These are phyloP conservation scores for Serendipita sp. DNA, from an alignment of 768 basidiomycete species.

Conservation along the genomic window DNA sequence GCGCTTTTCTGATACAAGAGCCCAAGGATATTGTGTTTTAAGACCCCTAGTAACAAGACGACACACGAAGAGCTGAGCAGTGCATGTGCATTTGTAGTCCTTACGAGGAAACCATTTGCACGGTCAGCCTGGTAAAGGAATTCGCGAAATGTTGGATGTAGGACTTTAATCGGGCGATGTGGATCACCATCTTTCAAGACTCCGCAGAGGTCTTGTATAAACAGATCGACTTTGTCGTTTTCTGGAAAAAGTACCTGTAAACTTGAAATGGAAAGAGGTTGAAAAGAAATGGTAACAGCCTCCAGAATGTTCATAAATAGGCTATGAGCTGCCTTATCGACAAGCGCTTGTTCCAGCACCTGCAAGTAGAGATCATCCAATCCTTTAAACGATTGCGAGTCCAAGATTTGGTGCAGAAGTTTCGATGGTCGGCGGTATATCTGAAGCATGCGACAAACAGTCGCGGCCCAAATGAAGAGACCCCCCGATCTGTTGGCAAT, in stretches of 20 bases:
- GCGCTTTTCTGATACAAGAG: too few relatives aligned
- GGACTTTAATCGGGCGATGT: constrained; percentile 1
- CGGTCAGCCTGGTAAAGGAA: not conserved
- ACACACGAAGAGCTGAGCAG: not conserved
- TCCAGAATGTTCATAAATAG: not conserved
- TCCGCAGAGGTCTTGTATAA: not conserved
- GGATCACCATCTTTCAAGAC: constrained; percentile 1
- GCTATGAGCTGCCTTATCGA: not conserved
- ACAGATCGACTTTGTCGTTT: not conserved
- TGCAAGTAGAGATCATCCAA: not conserved
- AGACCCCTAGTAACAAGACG: too few relatives aligned
- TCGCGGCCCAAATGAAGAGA: constrained; percentile 3
- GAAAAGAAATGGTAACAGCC: not conserved
- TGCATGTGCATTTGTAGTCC: not conserved
- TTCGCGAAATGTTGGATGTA: constrained; percentile 2
- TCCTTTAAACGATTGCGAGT: not conserved
- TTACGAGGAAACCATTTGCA: not conserved
- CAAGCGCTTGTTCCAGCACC: not conserved
- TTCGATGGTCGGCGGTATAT: not conserved
- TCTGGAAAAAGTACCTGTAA: not conserved
- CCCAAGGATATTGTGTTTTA: too few relatives aligned
- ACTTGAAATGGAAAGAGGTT: not conserved
- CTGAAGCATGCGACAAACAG: not conserved
- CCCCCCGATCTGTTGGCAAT: not conserved
- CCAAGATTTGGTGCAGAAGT: not conserved